phyloP scores from a whole-genome alignment of 2,329 filamentous ascomycete species.

The Colletotrichum camelliae region DNA sequence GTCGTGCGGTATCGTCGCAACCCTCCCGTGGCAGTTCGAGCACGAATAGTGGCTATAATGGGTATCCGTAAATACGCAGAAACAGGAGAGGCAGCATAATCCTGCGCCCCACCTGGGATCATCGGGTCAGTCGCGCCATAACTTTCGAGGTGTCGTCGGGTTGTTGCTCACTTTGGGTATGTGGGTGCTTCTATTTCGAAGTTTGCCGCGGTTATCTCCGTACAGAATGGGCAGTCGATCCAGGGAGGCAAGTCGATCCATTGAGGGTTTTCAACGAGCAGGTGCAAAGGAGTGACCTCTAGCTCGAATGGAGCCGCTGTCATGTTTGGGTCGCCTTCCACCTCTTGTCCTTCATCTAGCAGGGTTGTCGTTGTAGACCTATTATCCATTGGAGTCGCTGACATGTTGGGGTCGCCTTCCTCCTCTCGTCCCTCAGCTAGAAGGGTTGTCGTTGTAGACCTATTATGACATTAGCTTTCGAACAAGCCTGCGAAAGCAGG shows the following conservation, averaged over 20 bases:
- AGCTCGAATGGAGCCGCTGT: not conserved
- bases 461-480: not conserved
- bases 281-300: not conserved
- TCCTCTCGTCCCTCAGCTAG: not conserved
- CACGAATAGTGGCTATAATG: not conserved
- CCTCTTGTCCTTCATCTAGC: not conserved
- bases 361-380: not conserved
- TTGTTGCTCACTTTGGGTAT: not conserved
- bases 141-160: not conserved
- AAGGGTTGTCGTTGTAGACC: not conserved
- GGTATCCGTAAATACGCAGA: not conserved
- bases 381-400: not conserved
- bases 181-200: not conserved
- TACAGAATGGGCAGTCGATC: not conserved
- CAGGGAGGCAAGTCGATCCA: too few relatives aligned
- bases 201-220: not conserved
- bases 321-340: not conserved
- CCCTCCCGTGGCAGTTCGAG: not conserved
- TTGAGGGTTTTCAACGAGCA: too few relatives aligned
- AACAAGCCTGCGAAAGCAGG: not conserved
- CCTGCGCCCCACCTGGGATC: not conserved
- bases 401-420: not conserved
- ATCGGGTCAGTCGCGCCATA: not conserved
- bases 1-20: too few relatives aligned
- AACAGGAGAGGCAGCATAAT: not conserved